These are phyloP conservation scores for Xylaria multiplex DNA, from an alignment of 2,329 filamentous ascomycete genomes.

Conservation along the genomic window DNA sequence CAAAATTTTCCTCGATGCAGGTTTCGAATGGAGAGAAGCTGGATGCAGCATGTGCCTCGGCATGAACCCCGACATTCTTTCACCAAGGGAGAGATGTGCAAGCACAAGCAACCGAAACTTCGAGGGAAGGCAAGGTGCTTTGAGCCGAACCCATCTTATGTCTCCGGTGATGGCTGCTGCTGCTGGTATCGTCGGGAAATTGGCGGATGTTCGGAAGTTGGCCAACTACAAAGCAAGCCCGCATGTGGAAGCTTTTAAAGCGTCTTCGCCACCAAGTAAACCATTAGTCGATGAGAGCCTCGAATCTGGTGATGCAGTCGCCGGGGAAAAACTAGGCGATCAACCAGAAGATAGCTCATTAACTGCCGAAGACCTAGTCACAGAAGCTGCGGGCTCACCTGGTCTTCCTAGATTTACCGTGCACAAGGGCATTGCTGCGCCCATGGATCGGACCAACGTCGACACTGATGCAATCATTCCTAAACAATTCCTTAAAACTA, in stretches of 20 bases:
- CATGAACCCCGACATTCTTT: slow-evolving; percentile 98
- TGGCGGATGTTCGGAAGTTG: slow-evolving; percentile 89
- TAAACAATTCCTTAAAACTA: slow-evolving; percentile 99
- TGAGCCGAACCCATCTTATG: slow-evolving; percentile 92
- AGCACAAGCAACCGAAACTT: slow-evolving; percentile 98
- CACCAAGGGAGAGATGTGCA: slow-evolving; percentile 91
- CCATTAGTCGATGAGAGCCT: slow-evolving; percentile 64
- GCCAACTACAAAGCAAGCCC: slow-evolving; percentile 68
- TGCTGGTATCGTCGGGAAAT: slow-evolving; percentile 87
- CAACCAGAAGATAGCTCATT: slow-evolving; percentile 71
- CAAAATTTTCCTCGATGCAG: slow-evolving; percentile 89
- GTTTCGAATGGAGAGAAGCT: slow-evolving; percentile 98
- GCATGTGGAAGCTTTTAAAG: slow-evolving; percentile 66
- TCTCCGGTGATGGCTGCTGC: slow-evolving; percentile 97
- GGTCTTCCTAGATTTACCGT: slow-evolving; percentile 86
- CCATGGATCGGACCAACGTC: slow-evolving; percentile 87
- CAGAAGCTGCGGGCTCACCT: slow-evolving; percentile 59
- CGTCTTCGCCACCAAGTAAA: slow-evolving; percentile 51
- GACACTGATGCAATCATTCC: slow-evolving; percentile 99
- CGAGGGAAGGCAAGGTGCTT: slow-evolving; percentile 92
- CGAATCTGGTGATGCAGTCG: slow-evolving; percentile 58
- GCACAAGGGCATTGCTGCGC: slow-evolving; percentile 87
- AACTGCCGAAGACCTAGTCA: slow-evolving; percentile 69
- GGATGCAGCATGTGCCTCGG: slow-evolving; percentile 99
- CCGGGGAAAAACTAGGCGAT: slow-evolving; percentile 64